Base-by-base conservation (phyloP, 306 rosid species). In the Heteromeles arbutifolia region DNA sequence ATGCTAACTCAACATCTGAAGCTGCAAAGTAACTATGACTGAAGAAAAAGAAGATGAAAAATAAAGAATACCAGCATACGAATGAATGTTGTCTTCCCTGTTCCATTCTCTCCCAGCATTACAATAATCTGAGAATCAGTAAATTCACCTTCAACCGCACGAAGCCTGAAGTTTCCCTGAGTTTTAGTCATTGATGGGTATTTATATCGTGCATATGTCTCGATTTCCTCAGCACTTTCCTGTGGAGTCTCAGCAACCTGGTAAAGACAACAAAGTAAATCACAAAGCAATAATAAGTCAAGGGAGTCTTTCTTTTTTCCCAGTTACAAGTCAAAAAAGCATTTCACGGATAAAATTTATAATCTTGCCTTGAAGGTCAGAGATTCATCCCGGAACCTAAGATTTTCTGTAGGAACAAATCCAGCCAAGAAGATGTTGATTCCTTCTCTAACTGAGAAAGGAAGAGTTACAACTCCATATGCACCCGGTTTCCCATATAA, bases 201-300 rank as follows among this genome's bases (percentile, higher is more conserved):
- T 64, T 82, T 89, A 81, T 90, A 96, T 37, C 98, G 92, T 10
- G 99, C 99, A 88, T 96, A 96, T 31, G 98, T 61, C 75, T 89
- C 91, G 65, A 90, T 90, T 69, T 96, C 99, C 85, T 96, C 99
- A 1, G 93, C 90, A 78, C 81, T 92, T 81, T 95, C 99, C 77
- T 95, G 97, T 34, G 97, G 99, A 81, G 97, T 92, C 90, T 96
- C 99, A 70, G 98, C 99, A 82, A 92, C 99, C 98, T 95, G 78
- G 68, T 85, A 77, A 77, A 76, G 18, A 31, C 69, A 87, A 77
- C 12, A 67, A 67, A 80, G 56, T 54, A 39, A 78, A 62, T 75
- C 56, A 37, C 21, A 19, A 56, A 52, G 58, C 68, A 54, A 28
- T 5, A 74, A 31, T 25, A 50, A 43, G 61, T 59, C 37, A 79